Evolutionary conservation across 331 rosid species (phyloP).

Genomic region (Acacia concinna): DNA sequence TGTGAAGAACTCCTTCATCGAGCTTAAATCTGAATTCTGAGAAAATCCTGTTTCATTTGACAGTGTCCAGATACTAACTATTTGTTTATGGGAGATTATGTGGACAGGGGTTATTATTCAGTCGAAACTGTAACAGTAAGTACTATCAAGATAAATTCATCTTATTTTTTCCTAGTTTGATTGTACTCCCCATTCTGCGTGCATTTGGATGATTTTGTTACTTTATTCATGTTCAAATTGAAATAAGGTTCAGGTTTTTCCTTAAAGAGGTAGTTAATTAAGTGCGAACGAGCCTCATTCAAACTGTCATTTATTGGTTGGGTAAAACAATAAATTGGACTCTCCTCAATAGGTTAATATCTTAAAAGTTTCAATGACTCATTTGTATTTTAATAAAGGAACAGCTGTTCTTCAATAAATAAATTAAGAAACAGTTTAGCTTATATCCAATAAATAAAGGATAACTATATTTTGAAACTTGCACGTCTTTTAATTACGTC

Average conservation of each 20-base stretch:
- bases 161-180: background rate
- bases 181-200: background rate
- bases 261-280: conserved; percentile 3
- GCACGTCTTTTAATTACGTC: background rate
- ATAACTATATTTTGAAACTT: conserved; percentile 4
- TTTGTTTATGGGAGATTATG: conserved; percentile 99
- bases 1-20: background rate
- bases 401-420: background rate
- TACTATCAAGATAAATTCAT: conserved; percentile 22
- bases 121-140: conserved; percentile 99
- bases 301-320: conserved; percentile 8
- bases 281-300: conserved; percentile 16
- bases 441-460: conserved; percentile 8
- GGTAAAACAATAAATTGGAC: conserved; percentile 1
- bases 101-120: conserved; percentile 99
- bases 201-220: background rate
- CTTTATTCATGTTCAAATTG: conserved; percentile 13
- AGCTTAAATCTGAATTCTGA: conserved; percentile 18
- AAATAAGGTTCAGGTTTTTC: background rate
- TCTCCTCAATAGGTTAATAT: background rate
- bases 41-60: conserved; percentile 34
- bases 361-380: background rate
- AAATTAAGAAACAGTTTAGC: background rate
- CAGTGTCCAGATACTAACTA: conserved; percentile 99
- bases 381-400: background rate